Base-by-base conservation (phyloP, 768 basidiomycete genomes). In the Termitomyces titanicus region DNA sequence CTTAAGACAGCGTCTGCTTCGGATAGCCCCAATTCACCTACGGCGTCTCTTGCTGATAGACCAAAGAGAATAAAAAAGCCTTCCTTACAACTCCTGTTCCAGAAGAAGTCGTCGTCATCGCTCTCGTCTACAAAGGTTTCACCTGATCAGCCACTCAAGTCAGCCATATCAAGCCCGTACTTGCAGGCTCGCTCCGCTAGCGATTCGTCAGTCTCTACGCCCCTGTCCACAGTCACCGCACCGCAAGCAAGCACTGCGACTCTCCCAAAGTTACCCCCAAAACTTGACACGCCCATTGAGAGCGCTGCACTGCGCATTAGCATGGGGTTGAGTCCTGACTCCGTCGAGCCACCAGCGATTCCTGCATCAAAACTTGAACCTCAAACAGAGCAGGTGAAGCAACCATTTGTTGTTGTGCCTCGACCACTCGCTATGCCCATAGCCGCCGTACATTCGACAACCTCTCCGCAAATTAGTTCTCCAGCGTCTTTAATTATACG, bases 71-170 rank as follows among this genome's bases (percentile, higher is more conserved):
- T 77, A 55, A 89, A 86, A 69, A 86, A 84, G 48, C 86, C 89
- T 0, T 89, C 88, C 3, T 69, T 89, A 54, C 82, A 83, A 47
- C 70, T 88, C 17, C 73, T 89, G 18, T 86, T 90, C 66, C 76
- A 84, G 31, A 88, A 86, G 71, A 80, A 78, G 46, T 83, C 86
- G 6, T 68, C 74, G 2, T 80, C 84, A 22, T 74, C 81, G 3
- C 62, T 80, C 66, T 45, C 66, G 45, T 53, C 56, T 38, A 45
- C 70, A 42, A 62, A 52, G 55, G 63, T 56, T 10, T 56, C 63
- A 24, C 60, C 64, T 20, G 59, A 63, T 24, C 62, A 62, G 24
- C 50, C 57, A 27, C 62, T 62, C 29, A 70, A 67, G 27, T 68
- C 70, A 8, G 59, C 54, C 40, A 67, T 68, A 39, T 66, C 74